Base-by-base conservation (phyloP, 139 green algal genomes). In the Microglena sp. region DNA sequence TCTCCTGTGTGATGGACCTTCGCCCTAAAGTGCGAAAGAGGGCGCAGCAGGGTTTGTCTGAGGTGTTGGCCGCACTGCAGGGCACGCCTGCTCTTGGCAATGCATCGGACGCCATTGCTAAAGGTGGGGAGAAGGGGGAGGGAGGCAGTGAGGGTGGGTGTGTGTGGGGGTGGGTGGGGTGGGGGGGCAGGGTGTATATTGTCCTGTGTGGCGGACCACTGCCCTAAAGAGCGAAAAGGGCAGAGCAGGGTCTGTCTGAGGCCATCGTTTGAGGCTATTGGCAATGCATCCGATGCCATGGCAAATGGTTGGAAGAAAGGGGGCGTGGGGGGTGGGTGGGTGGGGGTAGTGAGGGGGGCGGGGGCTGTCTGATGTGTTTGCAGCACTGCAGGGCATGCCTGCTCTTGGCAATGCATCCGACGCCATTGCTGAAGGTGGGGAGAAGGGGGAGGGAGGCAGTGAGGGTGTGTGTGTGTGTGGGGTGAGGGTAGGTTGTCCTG, bases 1-100 rank as follows among this genome's bases (percentile, higher is more conserved):
- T 85, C 1, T 50, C 60, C 1, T 82, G 87, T 26, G 32, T 59
- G 6, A 66, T 77, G 6, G 86, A 93, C 66, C 24, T 45, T 0
- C 74, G 83, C 0, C 82, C 89, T 26, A 95, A 94, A 74, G 81
- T 92, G 35, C 82, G 86, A 24, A 84, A 84, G 67, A 55, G 71
- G 0, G 84, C 81, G 22, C 64, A 81, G 54, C 33, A 35, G 1
- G 76, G 77, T 11, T 2, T 84, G 34, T 67, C 75, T 29, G 74
- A 87, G 31, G 73, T 87, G 32, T 73, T 91, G 45, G 83, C 82
- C 32, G 78, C 74, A 0, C 45, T 87, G 60, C 85, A 87, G 68
- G 22, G 34, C 26, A 66, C 33, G 8, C 27, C 61, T 28, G 59
- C 54, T 2, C 62, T 72, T n/a, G 32, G 21, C 2, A 29, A 40